Evolutionary conservation across 148 eudicot genomes (phyloP).

Genomic region (Rhododendron kiyosumense): DNA sequence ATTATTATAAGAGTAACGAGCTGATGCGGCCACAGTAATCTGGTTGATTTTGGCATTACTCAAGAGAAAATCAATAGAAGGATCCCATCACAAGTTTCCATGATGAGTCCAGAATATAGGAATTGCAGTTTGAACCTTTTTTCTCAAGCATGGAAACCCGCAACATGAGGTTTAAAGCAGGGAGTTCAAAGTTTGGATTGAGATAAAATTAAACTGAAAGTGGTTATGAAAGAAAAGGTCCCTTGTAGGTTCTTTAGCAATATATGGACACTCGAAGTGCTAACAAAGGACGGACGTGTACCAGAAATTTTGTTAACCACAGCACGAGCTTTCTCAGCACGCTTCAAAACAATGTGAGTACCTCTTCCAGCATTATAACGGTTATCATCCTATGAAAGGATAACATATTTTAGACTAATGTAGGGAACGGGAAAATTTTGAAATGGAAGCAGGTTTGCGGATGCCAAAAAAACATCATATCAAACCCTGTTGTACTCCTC

Average conservation of each 20-base stretch:
- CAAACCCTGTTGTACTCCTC: constrained; percentile 80
- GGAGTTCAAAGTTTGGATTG: neutral
- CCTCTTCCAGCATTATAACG: constrained; percentile 93
- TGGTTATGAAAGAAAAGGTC: neutral
- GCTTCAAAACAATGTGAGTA: constrained; percentile 66
- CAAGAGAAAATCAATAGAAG: neutral
- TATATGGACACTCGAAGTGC: neutral
- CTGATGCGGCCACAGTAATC: neutral
- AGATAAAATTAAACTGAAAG: neutral
- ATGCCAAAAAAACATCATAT: constrained; percentile 3
- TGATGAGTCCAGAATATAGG: neutral
- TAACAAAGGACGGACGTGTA: constrained; percentile 17
- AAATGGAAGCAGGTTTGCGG: neutral
- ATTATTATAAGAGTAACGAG: neutral
- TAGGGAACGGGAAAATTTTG: neutral
- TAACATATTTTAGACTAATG: neutral
- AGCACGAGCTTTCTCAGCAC: constrained; percentile 87
- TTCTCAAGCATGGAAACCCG: neutral
- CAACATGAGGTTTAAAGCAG: neutral
- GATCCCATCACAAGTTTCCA: neutral
- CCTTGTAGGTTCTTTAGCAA: neutral
- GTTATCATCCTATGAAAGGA: constrained; percentile 50
- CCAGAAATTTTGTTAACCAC: constrained; percentile 71
- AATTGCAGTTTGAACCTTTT: neutral
- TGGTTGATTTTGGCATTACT: neutral